Percentiles rank a stretch among this genome's conserved stretches.
Evolutionary conservation across 2,329 filamentous ascomycete species (phyloP).

Genomic region (Triangularia verruculosa): DNA sequence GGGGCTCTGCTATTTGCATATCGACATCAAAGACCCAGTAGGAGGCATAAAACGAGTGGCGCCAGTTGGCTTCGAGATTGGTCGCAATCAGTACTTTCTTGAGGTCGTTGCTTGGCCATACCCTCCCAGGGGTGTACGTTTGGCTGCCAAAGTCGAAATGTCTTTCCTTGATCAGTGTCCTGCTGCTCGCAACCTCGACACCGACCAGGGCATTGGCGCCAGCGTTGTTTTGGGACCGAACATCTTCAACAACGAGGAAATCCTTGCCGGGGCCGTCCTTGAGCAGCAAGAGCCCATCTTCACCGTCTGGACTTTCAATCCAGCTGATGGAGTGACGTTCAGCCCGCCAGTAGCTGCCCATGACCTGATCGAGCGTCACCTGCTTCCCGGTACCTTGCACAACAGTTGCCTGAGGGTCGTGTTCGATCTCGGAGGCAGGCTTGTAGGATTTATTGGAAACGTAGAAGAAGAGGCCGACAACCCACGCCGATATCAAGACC

Average conservation of each 20-base stretch:
- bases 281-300: conserved; percentile 84
- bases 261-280: conserved; percentile 61
- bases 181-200: conserved; percentile 45
- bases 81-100: conserved; percentile 83
- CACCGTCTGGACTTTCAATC: conserved; percentile 70
- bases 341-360: conserved; percentile 63
- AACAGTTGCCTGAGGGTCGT: conserved; percentile 65
- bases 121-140: conserved; percentile 55
- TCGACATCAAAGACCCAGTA: conserved; percentile 94
- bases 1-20: conserved; percentile 70
- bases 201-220: conserved; percentile 37
- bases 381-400: conserved; percentile 64
- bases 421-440: conserved; percentile 58
- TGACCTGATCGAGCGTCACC: conserved; percentile 69
- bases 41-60: conserved; percentile 79
- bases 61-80: conserved; percentile 72
- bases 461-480: conserved; percentile 65
- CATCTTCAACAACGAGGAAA: conserved; percentile 84
- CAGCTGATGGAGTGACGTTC: conserved; percentile 66
- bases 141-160: conserved; percentile 59
- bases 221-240: conserved; percentile 55
- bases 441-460: conserved; percentile 63
- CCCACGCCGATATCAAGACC: conserved; percentile 65
- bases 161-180: conserved; percentile 70
- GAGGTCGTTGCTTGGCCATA: conserved; percentile 77